Evolutionary conservation across 1,284 basidiomycete genomes (phyloP).

Genomic region (Pseudozyma tsukubaensis): DNA sequence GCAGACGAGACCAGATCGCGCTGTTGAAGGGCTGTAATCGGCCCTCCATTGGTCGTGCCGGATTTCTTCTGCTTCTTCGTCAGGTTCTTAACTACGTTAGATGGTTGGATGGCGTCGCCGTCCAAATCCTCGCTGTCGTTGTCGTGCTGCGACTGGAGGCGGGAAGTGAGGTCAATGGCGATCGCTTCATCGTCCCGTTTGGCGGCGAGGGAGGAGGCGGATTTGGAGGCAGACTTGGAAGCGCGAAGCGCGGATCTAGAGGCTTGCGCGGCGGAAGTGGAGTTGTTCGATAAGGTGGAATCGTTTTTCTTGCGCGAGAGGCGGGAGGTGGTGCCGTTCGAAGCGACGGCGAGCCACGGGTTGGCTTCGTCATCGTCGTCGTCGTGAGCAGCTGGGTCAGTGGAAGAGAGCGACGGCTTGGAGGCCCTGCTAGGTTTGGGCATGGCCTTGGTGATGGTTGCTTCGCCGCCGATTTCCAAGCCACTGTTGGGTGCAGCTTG

Average conservation of each 20-base stretch:
- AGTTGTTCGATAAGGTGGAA: conserved; percentile 10
- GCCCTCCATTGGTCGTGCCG: background rate
- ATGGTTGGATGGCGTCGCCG: conserved; percentile 8
- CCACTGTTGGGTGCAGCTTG: background rate
- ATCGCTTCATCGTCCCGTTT: conserved; percentile 20
- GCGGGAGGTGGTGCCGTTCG: conserved; percentile 8
- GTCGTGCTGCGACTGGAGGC: background rate
- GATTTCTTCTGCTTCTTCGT: background rate
- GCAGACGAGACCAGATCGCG: conserved; percentile 90
- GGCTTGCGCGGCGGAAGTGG: conserved; percentile 23
- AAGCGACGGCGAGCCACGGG: conserved; percentile 45
- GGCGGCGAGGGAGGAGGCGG: conserved; percentile 32
- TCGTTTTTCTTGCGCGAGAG: conserved; percentile 54
- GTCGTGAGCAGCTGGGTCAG: background rate
- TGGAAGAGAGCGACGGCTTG: conserved; percentile 7
- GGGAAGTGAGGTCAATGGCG: conserved; percentile 18
- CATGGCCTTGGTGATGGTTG: conserved; percentile 13
- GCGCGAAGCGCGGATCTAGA: conserved; percentile 42
- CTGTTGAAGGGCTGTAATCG: conserved; percentile 72
- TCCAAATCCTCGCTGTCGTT: conserved; percentile 24
- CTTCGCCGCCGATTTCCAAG: conserved; percentile 21
- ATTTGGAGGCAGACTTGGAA: conserved; percentile 47
- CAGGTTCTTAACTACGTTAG: background rate
- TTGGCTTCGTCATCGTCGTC: conserved; percentile 35
- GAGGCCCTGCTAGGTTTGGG: background rate